Base-by-base conservation (phyloP, 371 early-diverging fungal species). In the Zopfochytrium polystomum region DNA sequence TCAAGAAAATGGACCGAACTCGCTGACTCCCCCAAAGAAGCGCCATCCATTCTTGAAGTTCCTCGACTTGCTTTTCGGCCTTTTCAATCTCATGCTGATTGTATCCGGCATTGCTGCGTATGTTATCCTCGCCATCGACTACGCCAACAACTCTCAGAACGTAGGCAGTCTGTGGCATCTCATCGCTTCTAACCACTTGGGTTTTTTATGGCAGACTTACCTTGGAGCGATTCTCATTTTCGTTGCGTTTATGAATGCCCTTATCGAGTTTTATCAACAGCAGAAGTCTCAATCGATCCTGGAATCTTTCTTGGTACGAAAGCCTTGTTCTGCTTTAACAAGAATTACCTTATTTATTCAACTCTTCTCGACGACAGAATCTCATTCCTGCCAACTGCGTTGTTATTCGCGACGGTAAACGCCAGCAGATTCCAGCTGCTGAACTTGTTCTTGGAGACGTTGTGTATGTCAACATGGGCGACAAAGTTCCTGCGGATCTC, bases 41-140 rank as follows among this genome's bases (percentile, higher is more conserved):
- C 80, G 80, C 65, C 86, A 84, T 43, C 79, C 86, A 2, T 62
- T 91, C 43, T 58, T 90, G 42, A 80, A 81, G 55, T 96, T 85
- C 70, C 47, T 93, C 26, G 81, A 89, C 53, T 85, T 82, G 66
- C 73, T 96, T 47, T 38, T 70, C 1, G 81, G 82, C 23, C 76
- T 93, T 7, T 95, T 95, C 80, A 95, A 95, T 70, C 47, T 92
- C 49, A 73, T 95, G 70, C 78, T 95, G 65, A 81, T 94, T 23
- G 67, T 90, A 23, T 85, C 91, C 35, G 96, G 91, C 81, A 63
- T 91, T 58, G 78, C 87, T 27, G 77, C 85, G 63, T 94, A 87
- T 58, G 80, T 94, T 32, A 67, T 95, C 51, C 74, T 85, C 34
- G 87, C 64, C 13, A 85, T 93, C 53, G 90, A 93, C 61, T 81